These are phyloP conservation scores for Cercis canadensis DNA, from an alignment of 306 rosid genomes.

Conservation along the genomic window DNA sequence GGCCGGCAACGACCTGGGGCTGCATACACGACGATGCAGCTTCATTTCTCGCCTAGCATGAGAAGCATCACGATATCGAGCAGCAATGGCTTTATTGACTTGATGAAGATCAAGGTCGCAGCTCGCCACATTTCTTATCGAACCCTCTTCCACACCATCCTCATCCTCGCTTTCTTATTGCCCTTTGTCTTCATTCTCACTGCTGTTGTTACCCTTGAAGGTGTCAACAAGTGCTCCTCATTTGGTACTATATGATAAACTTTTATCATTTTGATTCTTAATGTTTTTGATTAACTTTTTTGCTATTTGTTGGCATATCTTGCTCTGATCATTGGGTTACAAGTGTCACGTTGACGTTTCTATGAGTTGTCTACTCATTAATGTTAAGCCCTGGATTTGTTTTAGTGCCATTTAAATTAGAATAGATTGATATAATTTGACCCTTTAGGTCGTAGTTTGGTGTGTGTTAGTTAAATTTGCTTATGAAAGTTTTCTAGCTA, in stretches of 20 bases:
- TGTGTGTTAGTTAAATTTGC: background rate
- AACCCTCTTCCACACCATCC: conserved; percentile 98
- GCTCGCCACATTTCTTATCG: conserved; percentile 99
- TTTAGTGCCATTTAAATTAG: conserved; percentile 18
- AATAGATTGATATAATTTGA: background rate
- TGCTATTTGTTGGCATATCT: conserved; percentile 35
- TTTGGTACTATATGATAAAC: conserved; percentile 64
- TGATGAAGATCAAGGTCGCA: conserved; percentile 99
- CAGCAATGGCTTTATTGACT: conserved; percentile 98
- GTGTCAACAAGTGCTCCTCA: conserved; percentile 99
- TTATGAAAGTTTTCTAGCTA: conserved; percentile 7
- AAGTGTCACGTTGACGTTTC: conserved; percentile 2
- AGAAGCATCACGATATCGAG: conserved; percentile 99
- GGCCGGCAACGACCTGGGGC: conserved; percentile 59
- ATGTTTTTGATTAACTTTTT: background rate
- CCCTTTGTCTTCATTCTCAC: conserved; percentile 99
- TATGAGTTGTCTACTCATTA: background rate
- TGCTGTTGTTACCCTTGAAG: conserved; percentile 99
- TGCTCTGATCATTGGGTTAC: conserved; percentile 29
- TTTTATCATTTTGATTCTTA: background rate
- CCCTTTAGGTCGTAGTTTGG: background rate
- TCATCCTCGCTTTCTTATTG: conserved; percentile 89
- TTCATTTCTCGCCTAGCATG: conserved; percentile 99
- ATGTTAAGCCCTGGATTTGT: conserved; percentile 22
- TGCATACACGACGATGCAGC: conserved; percentile 99